Evolutionary conservation across 2,329 filamentous ascomycete species (phyloP), one percentile per base, ranked within the genome.

Genomic region (Fusarium keratoplasticum): DNA sequence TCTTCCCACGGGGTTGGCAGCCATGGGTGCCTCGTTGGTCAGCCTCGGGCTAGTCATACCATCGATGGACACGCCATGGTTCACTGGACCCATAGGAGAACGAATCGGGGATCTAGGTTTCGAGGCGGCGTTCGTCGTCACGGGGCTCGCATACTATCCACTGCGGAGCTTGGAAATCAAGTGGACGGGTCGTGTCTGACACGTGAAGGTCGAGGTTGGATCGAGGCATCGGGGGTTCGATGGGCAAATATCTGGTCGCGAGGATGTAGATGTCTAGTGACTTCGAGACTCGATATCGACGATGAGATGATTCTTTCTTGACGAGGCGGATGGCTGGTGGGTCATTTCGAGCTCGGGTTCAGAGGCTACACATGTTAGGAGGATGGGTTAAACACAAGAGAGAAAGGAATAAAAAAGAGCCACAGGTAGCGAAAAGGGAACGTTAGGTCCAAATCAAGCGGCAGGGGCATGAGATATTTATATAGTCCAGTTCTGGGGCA

Each of bases 81-180:
- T 80, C 64, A 80, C 80, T 4, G 85, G 85, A 9, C 84, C 85
- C 5, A 82, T 87, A 54, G 85, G 84, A 4, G 66, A 77, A 70
- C 81, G 75, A 8, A 84, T 85, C 14, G 85, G 85, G 4, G 85
- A 87, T 72, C 80, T 87, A 40, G 85, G 85, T 2, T 87, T 87
- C 62, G 85, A 86, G 70, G 69, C 84, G 63, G 84, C 84, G 14
- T 85, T 87, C 70, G 72, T 84, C 5, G 75, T 85, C 20, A 82
- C 83, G 2, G 81, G 76, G 1, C n/a, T 86, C 18, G 77, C 83
- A 25, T 87, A 87, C 70, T 70, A 83, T 25, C 85, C 84, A 4
- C 71, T 86, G 38, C 74, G 77, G 38, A 59, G 42, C 25, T 67
- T 79, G 35, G 76, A 86, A 77, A 79, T 81, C 38, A 81, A 66